Evolutionary conservation across 495 filamentous ascomycete genomes (phyloP).

Genomic region (Daldinia childiae): DNA sequence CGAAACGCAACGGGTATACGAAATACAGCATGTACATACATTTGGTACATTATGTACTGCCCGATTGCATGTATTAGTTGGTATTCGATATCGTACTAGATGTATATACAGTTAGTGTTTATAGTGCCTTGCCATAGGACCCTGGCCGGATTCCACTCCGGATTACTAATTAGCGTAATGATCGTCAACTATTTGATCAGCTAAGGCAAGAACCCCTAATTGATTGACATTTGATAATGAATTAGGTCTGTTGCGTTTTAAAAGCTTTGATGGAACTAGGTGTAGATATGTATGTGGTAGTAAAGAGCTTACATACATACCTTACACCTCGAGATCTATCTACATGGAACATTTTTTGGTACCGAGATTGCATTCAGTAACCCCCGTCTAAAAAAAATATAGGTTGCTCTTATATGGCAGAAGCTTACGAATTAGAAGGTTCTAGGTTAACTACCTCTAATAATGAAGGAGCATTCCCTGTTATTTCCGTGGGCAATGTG

Average conservation of each 20-base stretch:
- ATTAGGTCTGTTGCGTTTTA: slow-evolving; percentile 17
- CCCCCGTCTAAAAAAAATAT: neutral
- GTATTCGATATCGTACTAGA: slow-evolving; percentile 8
- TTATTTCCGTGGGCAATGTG: slow-evolving; percentile 5
- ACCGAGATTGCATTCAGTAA: slow-evolving; percentile 17
- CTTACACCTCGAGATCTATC: no score
- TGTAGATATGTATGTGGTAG: no score
- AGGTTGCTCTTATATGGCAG: slow-evolving; percentile 5
- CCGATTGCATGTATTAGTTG: neutral
- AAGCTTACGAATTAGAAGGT: slow-evolving; percentile 6
- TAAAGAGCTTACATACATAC: neutral
- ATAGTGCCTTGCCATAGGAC: slow-evolving; percentile 8
- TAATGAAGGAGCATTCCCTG: slow-evolving; percentile 12
- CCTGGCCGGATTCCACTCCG: slow-evolving; percentile 24
- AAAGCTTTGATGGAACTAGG: neutral
- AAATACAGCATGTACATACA: neutral
- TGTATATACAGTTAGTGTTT: neutral
- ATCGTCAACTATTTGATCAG: slow-evolving; percentile 22
- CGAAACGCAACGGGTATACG: slow-evolving; percentile 4
- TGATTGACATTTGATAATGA: slow-evolving; percentile 18
- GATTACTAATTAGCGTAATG: slow-evolving; percentile 18
- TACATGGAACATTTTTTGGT: no score
- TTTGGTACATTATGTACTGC: neutral
- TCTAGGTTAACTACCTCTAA: slow-evolving; percentile 18
- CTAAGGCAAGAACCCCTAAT: slow-evolving; percentile 22